These are phyloP conservation scores for Capronia americana DNA, from an alignment of 2,329 filamentous ascomycete species.

Conservation along the genomic window DNA sequence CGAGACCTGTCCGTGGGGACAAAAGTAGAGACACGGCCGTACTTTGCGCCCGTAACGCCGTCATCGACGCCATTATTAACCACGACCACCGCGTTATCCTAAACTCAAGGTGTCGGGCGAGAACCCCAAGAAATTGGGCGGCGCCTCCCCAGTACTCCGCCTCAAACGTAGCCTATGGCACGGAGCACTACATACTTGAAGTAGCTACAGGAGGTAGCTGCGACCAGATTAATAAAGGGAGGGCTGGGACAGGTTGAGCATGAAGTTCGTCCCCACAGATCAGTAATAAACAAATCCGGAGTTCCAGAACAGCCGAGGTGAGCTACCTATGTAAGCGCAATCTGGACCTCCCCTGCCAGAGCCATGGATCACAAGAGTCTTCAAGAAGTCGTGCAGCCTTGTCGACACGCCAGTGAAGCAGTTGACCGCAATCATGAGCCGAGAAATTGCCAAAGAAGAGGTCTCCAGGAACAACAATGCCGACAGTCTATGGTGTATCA, in stretches of 20 bases:
- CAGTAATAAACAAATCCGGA: constrained; percentile 18
- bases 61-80: background rate
- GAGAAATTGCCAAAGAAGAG: constrained; percentile 64
- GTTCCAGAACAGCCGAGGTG: constrained; percentile 14
- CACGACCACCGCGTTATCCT: background rate
- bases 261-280: constrained; percentile 7
- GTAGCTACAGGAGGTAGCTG: background rate
- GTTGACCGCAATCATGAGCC: constrained; percentile 10
- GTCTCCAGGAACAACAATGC: constrained; percentile 84
- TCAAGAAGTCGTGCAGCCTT: background rate
- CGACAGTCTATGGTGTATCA: constrained; percentile 78
- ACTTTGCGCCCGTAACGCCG: constrained; percentile 1
- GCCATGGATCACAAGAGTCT: background rate
- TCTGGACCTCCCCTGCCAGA: background rate
- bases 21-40: background rate
- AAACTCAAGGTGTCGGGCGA: background rate
- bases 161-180: background rate
- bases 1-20: background rate
- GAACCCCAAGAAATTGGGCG: background rate
- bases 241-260: background rate
- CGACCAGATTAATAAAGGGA: background rate
- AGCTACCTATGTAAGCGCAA: constrained; percentile 2
- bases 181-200: background rate
- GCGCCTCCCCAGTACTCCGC: background rate
- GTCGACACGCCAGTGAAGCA: constrained; percentile 2